Base-by-base conservation (phyloP, 805 yeast species). In the Kazachstania kunashirensis region DNA sequence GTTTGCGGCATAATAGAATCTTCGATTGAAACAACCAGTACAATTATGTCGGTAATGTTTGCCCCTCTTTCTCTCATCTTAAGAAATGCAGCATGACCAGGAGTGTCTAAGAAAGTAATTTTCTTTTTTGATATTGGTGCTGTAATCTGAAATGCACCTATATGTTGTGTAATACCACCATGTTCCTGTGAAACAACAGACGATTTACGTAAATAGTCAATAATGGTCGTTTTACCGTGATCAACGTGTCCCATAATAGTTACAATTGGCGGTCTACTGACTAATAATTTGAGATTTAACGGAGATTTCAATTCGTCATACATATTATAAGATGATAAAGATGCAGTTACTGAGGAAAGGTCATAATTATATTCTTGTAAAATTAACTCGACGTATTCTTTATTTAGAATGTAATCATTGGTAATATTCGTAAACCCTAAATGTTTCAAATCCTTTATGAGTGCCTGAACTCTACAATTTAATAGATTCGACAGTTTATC, bases 241-340 rank as follows among this genome's bases (percentile, higher is more conserved):
- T 92, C 98, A 21, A 92, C 98, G 58, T 92, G 98, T 2, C 98
- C 98, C 97, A 92, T 92, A 36, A 92, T 84, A 0, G 98, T 88
- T 5, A 92, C 96, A 17, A 92, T 80, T 0, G 98, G 98, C 0
- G 98, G 86, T 45, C 97, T 66, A 6, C 77, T 67, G 31, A 73
- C 75, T 44, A 80, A 55, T 16, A 60, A 51, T 2, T 62, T 67
- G 0, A 83, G 73, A 2, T 63, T 53, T 14, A 52, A 48, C 0
- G 77, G 73, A 12, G 71, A 67, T 13, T 84, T 75, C 43, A 78
- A 74, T 36, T 79, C 59, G 42, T 75, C 79, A 11, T 68, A 69
- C 2, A 82, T 78, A 20, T 30, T 30, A 4, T 16, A 4, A 7
- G 33, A 30, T 5, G 68, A 63, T n/a, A 67, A 69, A 33, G 76